These are phyloP conservation scores for Sporisorium sorghi DNA, from an alignment of 1,284 basidiomycete genomes.

Conservation along the genomic window DNA sequence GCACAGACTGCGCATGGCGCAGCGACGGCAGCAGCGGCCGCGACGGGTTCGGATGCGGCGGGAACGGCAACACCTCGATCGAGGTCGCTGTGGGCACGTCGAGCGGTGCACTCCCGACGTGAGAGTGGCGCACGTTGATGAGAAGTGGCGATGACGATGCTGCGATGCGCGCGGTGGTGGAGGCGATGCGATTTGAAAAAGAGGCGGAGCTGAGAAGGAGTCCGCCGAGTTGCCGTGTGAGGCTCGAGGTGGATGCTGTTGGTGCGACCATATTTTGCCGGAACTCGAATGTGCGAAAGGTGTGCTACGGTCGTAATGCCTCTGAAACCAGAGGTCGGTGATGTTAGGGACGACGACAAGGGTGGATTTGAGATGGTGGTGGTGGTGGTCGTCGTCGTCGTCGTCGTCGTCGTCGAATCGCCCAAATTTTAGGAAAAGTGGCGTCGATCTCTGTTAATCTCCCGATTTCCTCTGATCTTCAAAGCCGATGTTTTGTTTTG, in stretches of 20 bases:
- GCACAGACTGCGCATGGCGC: constrained; percentile 53
- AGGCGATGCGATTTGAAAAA: constrained; percentile 70
- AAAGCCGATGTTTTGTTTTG: constrained; percentile 1
- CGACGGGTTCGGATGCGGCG: constrained; percentile 63
- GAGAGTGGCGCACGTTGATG: constrained; percentile 45
- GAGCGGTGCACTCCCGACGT: constrained; percentile 62
- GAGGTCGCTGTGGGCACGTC: constrained; percentile 50
- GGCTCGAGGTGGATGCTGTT: constrained; percentile 24
- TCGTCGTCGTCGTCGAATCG: neutral
- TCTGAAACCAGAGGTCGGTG: neutral
- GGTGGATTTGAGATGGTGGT: neutral
- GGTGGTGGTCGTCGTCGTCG: neutral
- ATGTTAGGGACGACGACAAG: neutral
- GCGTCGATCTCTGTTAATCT: neutral
- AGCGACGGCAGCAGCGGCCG: constrained; percentile 54
- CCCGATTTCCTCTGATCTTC: too few species aligned
- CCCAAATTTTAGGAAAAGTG: constrained; percentile 6
- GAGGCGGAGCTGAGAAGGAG: constrained; percentile 59
- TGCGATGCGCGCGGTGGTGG: constrained; percentile 74
- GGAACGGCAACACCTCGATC: constrained; percentile 56
- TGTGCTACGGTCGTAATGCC: too few species aligned
- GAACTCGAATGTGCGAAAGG: neutral
- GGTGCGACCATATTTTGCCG: constrained; percentile 19
- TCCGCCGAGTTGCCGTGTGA: constrained; percentile 26
- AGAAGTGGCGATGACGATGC: neutral